Conservation (phyloP, 495 filamentous ascomycete species). For the Hypoxylon fuscum region DNA sequence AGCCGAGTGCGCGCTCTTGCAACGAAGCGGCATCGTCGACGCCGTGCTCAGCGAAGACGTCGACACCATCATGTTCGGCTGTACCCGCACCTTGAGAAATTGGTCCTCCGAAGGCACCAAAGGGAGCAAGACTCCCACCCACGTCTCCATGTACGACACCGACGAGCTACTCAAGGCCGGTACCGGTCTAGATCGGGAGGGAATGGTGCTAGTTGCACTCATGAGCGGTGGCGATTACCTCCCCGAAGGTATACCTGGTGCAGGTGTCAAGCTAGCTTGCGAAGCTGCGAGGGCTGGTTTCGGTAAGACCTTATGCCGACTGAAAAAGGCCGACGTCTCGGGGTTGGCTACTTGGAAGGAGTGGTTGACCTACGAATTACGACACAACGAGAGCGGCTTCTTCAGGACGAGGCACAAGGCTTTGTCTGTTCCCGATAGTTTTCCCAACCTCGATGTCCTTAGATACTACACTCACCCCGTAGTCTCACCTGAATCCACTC, state of each 20-base stretch:
- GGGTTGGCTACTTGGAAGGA: slow-evolving; percentile 77
- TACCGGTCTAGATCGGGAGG: slow-evolving; percentile 75
- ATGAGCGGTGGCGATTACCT: slow-evolving; percentile 97
- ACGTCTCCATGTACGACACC: slow-evolving; percentile 81
- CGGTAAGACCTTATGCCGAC: slow-evolving; percentile 75
- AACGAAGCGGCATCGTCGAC: slow-evolving; percentile 86
- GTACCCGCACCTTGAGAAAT: slow-evolving; percentile 76
- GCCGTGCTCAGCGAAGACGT: slow-evolving; percentile 97
- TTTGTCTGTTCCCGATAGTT: slow-evolving; percentile 78
- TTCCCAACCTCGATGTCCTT: slow-evolving; percentile 81
- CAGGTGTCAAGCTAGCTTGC: slow-evolving; percentile 85
- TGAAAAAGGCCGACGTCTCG: slow-evolving; percentile 59
- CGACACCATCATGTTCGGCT: slow-evolving; percentile 98
- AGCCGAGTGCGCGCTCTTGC: slow-evolving; percentile 91
- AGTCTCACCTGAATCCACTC: slow-evolving; percentile 69
- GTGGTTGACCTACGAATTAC: slow-evolving; percentile 75
- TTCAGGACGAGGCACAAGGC: slow-evolving; percentile 79
- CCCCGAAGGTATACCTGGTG: slow-evolving; percentile 86
- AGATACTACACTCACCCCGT: slow-evolving; percentile 87
- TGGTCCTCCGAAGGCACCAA: slow-evolving; percentile 78
- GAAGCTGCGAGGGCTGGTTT: slow-evolving; percentile 92
- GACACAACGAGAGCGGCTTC: slow-evolving; percentile 83
- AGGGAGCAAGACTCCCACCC: slow-evolving; percentile 75
- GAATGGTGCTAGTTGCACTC: slow-evolving; percentile 93
- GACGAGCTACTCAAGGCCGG: slow-evolving; percentile 59